Evolutionary conservation across 2,329 filamentous ascomycete genomes (phyloP), one percentile per base, ranked within the genome.

Genomic region (Paraphaeosphaeria sporulosa): DNA sequence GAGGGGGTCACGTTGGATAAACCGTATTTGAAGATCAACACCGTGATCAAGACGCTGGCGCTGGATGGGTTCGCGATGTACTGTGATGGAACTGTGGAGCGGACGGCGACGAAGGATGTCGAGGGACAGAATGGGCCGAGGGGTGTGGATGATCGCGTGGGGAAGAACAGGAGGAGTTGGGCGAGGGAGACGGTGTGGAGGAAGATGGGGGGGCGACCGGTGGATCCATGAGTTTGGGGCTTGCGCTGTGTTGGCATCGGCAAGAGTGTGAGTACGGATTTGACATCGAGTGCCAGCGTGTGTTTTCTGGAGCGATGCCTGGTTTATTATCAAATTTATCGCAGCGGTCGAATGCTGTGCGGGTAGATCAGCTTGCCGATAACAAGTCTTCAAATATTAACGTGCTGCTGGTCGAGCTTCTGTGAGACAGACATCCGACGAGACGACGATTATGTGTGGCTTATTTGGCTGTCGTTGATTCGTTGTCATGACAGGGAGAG

Each of bases 31-130:
- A 64, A 64, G 63, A 68, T 68, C 46, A 68, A 68, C 58, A 67
- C 66, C 23, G 60, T 68, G 42, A 68, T 68, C 36, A 68, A 68
- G 56, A 67, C 66, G 57, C 46, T 67, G 47, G 66, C 46, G 17
- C 47, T 68, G 50, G 63, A 68, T 61, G 66, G 66, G 25, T 68
- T 68, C 43, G 51, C 63, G 6, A 68, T 68, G 66, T 68, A 63
- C 50, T 68, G 66, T 40, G 64, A 68, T 64, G 66, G 66, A n/a
- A 63, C 51, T 13, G 64, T 49, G 23, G 64, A 64, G 51, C 64
- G 47, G 50, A 67, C 66, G 25, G 64, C 56, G 49, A 68, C 66
- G 27, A 68, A 68, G 63, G 53, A 62, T 57, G 66, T 67, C 0
- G 61, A 58, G 23, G 54, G 43, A 13, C 50, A 52, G 54, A 58